Base-by-base conservation (phyloP, 2,329 filamentous ascomycete genomes). In the Trichoderma sp. region DNA sequence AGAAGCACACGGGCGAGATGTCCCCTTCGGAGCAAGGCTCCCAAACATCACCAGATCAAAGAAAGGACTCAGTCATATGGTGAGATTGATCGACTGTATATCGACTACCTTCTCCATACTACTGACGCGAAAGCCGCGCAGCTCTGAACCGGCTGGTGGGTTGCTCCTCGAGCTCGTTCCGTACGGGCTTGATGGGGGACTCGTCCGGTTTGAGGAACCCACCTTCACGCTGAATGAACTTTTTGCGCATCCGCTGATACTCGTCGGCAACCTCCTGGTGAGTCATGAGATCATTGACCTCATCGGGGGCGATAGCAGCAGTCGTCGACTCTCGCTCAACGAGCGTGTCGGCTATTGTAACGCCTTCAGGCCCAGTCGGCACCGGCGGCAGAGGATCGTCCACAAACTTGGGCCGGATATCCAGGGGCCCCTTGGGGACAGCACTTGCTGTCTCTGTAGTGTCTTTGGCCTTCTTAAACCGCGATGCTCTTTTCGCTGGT, bases 171-270 rank as follows among this genome's bases (percentile, higher is more conserved):
- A 87, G 86, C 56, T 89, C 85, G 71, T 93, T 87, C 62, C 88
- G 88, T 51, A 93, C 80, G 1, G 90, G 85, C 60, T 90, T 83
- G 54, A 88, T 85, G 19, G 85, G 84, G 60, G 85, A 82, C 66
- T 92, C 88, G 66, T 90, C 86, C 70, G 92, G 86, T 65, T 86
- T 84, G 71, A 90, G 79, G 75, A 97, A 96, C 3, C 93, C 93
- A 59, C 93, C 93, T 71, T 95, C 87, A 70, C 88, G 85, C 70
- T 92, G 87, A 62, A 97, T 93, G 77, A 96, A 88, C 72, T 85
- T 86, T 74, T 93, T 96, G 21, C 94, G 89, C 75, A 91, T 82
- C 51, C 86, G 88, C 75, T 96, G 90, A 76, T 96, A 96, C 73
- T 96, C 91, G 44, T 87, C 85, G 7, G 91, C 89, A 15, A 96